Percentiles rank a stretch among this genome's conserved stretches.
phyloP scores from a whole-genome alignment of 129 eudicot genomes.

The Pseudognaphalium luteoalbum region DNA sequence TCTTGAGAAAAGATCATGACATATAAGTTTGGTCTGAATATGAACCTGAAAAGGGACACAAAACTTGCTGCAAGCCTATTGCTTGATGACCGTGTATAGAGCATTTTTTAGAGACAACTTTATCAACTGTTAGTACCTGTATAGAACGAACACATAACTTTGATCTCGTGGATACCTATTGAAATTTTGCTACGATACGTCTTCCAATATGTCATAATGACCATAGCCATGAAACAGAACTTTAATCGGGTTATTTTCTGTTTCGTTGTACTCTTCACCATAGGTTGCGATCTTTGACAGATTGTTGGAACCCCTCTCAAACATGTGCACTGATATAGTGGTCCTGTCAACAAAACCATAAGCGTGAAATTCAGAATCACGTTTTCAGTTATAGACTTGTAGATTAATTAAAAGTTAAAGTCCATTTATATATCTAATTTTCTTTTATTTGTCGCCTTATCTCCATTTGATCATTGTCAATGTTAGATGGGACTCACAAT shows the following conservation, averaged over 20 bases:
- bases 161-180: constrained; percentile 5
- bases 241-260: constrained; percentile 42
- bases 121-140: not conserved
- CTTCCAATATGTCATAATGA: constrained; percentile 70
- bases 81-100: constrained; percentile 24
- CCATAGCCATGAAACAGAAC: constrained; percentile 79
- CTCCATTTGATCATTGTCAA: not conserved
- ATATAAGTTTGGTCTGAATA: not conserved
- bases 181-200: not conserved
- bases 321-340: constrained; percentile 60
- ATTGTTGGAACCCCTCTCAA: constrained; percentile 44
- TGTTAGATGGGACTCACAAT: not conserved
- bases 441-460: not conserved
- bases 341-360: constrained; percentile 48
- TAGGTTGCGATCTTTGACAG: constrained; percentile 62
- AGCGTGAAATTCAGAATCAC: not conserved
- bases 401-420: not conserved
- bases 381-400: not conserved
- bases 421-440: not conserved
- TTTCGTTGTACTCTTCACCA: constrained; percentile 61
- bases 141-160: not conserved
- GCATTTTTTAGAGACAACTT: too few relatives aligned
- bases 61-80: not conserved
- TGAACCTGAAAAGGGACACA: constrained; percentile 13
- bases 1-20: not conserved